Base-by-base conservation (phyloP, 2,329 filamentous ascomycete species). In the Calonectria multiphialidica region DNA sequence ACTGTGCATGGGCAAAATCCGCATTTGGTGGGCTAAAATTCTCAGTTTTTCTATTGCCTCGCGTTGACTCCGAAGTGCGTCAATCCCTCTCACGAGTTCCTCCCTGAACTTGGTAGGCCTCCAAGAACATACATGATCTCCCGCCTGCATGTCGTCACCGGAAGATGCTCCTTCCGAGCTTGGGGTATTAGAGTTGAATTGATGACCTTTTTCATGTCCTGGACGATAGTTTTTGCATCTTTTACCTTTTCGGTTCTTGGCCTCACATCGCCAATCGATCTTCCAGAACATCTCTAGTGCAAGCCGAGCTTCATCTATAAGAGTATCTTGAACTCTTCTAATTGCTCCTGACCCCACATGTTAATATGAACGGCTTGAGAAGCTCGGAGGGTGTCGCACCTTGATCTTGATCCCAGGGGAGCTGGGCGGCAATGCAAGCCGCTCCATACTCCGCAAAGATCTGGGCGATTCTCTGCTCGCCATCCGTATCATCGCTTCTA, bases 181-280 rank as follows among this genome's bases (percentile, higher is more conserved):
- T 21, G 13, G 23, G n/a, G 18, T 16, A 28, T 12, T 47, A 5
- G 40, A 44, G 4, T 21, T 42, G 21, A 72, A 75, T 3, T 74
- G 73, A 23, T 75, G 72, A 0, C 69, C 66, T 6, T 70, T 72
- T 10, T 30, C 16, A 13, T 75, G 71, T 0, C 71, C 61, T 1
- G 44, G 1, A 6, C 33, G 44, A n/a, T 73, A 72, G 3, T 75
- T 75, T 13, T 30, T n/a, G 21, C 73, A 73, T 59, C 70, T 40
- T 1, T 21, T 42, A 2, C 59, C 42, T 5, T n/a, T 3, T 12
- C 5, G 12, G 12, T 75, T 66, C 18, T 13, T 25, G 0, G 66
- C 72, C 30, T 75, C 73, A 13, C 73, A 75, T 13, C 73, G 53
- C 73, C 73, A 75, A 2, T 74, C 16, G 18, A 12, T 35, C 21